Percentiles rank a stretch among this genome's conserved stretches.
Evolutionary conservation across 306 rosid genomes (phyloP).

Genomic region (Quercus glauca): DNA sequence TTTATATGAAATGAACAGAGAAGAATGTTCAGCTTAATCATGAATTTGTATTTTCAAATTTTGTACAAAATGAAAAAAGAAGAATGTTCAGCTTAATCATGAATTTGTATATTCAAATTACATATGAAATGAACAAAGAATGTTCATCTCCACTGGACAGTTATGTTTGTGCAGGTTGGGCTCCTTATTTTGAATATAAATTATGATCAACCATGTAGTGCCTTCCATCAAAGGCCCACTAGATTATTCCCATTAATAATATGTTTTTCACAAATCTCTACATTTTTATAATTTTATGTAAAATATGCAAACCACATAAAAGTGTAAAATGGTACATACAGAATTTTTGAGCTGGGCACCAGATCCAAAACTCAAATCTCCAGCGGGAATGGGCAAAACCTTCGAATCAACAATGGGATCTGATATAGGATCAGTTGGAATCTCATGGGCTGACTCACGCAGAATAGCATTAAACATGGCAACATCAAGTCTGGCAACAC

Average conservation of each 20-base stretch:
- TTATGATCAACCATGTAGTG: background rate
- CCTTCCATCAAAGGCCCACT: background rate
- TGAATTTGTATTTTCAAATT: too few species aligned
- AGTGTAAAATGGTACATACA: conserved; percentile 33
- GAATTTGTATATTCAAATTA: background rate
- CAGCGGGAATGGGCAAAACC: conserved; percentile 96
- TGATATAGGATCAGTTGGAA: conserved; percentile 95
- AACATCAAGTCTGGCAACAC: conserved; percentile 81
- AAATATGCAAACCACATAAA: background rate
- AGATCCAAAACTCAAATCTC: conserved; percentile 93
- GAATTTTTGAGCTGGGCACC: conserved; percentile 98
- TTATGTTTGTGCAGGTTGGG: background rate
- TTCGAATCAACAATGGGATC: conserved; percentile 90
- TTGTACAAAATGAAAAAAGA: too few species aligned
- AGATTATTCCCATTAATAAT: background rate
- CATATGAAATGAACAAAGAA: background rate
- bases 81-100: too few species aligned
- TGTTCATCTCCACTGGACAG: background rate
- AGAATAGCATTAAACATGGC: conserved; percentile 98
- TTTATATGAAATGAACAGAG: too few species aligned
- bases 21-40: too few species aligned
- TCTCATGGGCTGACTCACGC: conserved; percentile 90
- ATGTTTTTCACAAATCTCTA: background rate
- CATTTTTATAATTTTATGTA: background rate
- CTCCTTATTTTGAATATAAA: background rate